Evolutionary conservation across 768 basidiomycete species (phyloP).

Genomic region (Leccinum uliginosum): DNA sequence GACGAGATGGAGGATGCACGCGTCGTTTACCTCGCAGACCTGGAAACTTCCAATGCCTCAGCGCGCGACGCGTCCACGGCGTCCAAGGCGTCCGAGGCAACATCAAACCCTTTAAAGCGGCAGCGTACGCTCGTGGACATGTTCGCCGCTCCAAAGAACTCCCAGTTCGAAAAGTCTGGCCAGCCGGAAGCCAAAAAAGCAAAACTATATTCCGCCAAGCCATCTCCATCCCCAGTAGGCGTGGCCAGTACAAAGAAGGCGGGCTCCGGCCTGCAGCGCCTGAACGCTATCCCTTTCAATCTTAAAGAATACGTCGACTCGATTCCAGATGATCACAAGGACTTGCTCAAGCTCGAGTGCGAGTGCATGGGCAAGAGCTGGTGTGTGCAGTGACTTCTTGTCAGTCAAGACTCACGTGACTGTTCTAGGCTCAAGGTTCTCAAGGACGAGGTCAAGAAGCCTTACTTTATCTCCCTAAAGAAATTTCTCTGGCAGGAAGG

Average conservation of each 20-base stretch:
- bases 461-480: constrained; percentile 74
- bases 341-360: constrained; percentile 62
- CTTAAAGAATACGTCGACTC: constrained; percentile 47
- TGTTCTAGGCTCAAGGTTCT: constrained; percentile 64
- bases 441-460: constrained; percentile 68
- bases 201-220: constrained; percentile 33
- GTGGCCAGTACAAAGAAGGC: constrained; percentile 6
- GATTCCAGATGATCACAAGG: constrained; percentile 52
- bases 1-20: constrained; percentile 24
- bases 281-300: constrained; percentile 72
- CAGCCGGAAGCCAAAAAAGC: constrained; percentile 44
- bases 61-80: constrained; percentile 9
- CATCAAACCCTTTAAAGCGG: constrained; percentile 37
- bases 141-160: constrained; percentile 39
- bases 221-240: constrained; percentile 21
- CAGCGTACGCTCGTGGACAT: constrained; percentile 67
- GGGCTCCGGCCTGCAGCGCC: constrained; percentile 24
- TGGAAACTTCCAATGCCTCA: constrained; percentile 27
- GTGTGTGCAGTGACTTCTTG: constrained; percentile 28
- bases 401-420: constrained; percentile 7
- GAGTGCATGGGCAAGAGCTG: constrained; percentile 73
- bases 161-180: constrained; percentile 15
- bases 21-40: constrained; percentile 44
- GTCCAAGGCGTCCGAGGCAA: constrained; percentile 25
- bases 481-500: constrained; percentile 65